phyloP scores from a whole-genome alignment of 257 asterid species.

The Paulownia fortunei region DNA sequence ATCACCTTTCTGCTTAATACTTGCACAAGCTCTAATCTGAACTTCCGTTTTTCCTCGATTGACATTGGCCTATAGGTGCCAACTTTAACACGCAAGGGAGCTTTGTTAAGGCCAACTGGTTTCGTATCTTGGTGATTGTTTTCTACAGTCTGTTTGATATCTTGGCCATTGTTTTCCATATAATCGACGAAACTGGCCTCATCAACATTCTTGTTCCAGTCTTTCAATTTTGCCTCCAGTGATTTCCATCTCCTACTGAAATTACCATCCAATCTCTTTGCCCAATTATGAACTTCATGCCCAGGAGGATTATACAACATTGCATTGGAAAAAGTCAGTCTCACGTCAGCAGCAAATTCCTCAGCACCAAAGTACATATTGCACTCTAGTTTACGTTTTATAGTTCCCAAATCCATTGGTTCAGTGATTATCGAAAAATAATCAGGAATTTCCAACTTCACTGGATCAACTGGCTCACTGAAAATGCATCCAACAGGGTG shows the following conservation, averaged over 20 bases:
- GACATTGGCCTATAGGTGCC: slow-evolving; percentile 39
- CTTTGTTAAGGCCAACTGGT: slow-evolving; percentile 24
- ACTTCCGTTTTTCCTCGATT: slow-evolving; percentile 47
- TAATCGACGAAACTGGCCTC: slow-evolving; percentile 24
- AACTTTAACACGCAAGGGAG: slow-evolving; percentile 28
- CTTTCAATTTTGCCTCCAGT: slow-evolving; percentile 52
- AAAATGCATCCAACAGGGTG: slow-evolving; percentile 54
- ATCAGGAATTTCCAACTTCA: slow-evolving; percentile 68
- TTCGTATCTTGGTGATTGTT: slow-evolving; percentile 24
- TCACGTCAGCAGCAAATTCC: slow-evolving; percentile 77
- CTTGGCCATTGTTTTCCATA: slow-evolving; percentile 33
- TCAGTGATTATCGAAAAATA: slow-evolving; percentile 57
- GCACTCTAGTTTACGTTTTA: slow-evolving; percentile 57
- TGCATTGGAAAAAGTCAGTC: slow-evolving; percentile 78
- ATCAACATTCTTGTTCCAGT: slow-evolving; percentile 28
- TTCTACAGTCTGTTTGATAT: slow-evolving; percentile 25
- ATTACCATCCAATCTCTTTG: slow-evolving; percentile 47
- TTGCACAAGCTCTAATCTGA: slow-evolving; percentile 47
- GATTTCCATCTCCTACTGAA: slow-evolving; percentile 66
- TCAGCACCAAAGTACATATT: slow-evolving; percentile 53
- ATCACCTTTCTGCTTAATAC: slow-evolving; percentile 43
- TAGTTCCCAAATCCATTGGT: slow-evolving; percentile 94
- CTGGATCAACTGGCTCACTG: slow-evolving; percentile 80
- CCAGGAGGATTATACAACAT: slow-evolving; percentile 71
- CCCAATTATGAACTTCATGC: slow-evolving; percentile 51